Evolutionary conservation across 768 basidiomycete species (phyloP).

Genomic region (Coprinopsis sp.): DNA sequence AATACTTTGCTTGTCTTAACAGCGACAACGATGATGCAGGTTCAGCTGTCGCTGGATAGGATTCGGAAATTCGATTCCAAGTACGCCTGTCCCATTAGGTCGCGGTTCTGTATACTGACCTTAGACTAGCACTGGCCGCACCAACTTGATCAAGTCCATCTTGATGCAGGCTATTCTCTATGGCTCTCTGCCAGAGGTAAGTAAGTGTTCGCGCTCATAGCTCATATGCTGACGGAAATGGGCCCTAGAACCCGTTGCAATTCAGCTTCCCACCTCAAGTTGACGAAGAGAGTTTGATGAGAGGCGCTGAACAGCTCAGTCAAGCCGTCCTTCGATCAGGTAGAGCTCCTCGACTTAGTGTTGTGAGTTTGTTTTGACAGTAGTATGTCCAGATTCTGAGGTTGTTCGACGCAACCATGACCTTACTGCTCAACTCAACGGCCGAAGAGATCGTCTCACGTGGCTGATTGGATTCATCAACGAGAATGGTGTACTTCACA

Average conservation of each 20-base stretch:
- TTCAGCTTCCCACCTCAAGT: slow-evolving; percentile 80
- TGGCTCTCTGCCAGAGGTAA: slow-evolving; percentile 60
- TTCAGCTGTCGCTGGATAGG: slow-evolving; percentile 54
- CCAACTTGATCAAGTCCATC: slow-evolving; percentile 68
- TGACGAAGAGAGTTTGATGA: slow-evolving; percentile 75
- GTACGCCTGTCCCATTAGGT: slow-evolving; percentile 35
- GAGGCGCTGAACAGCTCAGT: slow-evolving; percentile 74
- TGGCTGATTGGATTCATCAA: slow-evolving; percentile 91
- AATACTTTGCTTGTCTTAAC: slow-evolving; percentile 56
- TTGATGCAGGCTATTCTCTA: slow-evolving; percentile 84
- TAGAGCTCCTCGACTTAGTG: too few relatives aligned
- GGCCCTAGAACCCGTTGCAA: slow-evolving; percentile 62
- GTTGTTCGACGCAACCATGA: slow-evolving; percentile 76
- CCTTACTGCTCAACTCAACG: slow-evolving; percentile 69
- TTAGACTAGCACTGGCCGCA: slow-evolving; percentile 48
- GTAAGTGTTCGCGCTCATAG: too few relatives aligned
- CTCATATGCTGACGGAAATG: too few relatives aligned
- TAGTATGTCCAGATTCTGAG: slow-evolving; percentile 44
- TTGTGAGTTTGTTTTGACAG: too few relatives aligned
- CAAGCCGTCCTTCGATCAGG: slow-evolving; percentile 68
- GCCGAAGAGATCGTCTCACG: slow-evolving; percentile 68
- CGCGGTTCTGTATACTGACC: slow-evolving; percentile 5
- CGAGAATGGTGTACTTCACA: slow-evolving; percentile 73
- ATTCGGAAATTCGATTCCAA: slow-evolving; percentile 57
- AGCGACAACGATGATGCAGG: slow-evolving; percentile 67